Conservation (phyloP, 805 yeast genomes). For the Hanseniaspora jakobsenii region DNA sequence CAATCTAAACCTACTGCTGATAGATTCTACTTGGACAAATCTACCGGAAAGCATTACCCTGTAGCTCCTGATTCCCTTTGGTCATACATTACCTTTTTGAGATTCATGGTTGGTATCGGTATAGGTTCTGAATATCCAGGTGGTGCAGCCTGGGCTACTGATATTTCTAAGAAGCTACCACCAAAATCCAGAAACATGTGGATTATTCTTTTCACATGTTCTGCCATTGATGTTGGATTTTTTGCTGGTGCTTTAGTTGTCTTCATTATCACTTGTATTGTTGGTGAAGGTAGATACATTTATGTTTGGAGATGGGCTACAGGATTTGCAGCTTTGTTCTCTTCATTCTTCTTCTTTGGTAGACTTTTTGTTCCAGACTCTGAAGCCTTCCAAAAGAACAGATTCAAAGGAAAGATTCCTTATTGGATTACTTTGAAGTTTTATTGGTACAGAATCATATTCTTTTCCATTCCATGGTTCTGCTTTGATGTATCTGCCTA, state of each 20-base stretch:
- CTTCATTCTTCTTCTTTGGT: constrained; percentile 61
- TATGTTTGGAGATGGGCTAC: constrained; percentile 87
- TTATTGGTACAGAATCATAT: constrained; percentile 67
- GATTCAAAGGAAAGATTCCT: constrained; percentile 55
- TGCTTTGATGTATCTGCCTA: constrained; percentile 79
- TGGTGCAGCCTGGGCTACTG: constrained; percentile 75
- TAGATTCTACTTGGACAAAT: constrained; percentile 12
- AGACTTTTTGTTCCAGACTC: constrained; percentile 68
- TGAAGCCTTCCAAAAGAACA: constrained; percentile 54
- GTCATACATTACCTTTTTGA: constrained; percentile 68
- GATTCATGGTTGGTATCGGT: constrained; percentile 81
- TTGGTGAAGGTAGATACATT: constrained; percentile 52
- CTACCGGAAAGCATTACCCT: constrained; percentile 35
- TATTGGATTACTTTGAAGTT: constrained; percentile 57
- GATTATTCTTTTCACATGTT: constrained; percentile 79
- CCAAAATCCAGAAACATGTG: constrained; percentile 80
- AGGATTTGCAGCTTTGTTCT: constrained; percentile 85
- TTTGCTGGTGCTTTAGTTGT: constrained; percentile 78
- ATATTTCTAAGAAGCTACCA: constrained; percentile 83
- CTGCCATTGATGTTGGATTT: constrained; percentile 78
- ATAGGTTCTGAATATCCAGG: constrained; percentile 94
- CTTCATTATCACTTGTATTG: constrained; percentile 74
- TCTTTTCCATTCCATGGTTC: constrained; percentile 78
- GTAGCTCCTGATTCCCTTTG: constrained; percentile 48
- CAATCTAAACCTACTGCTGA: constrained; percentile 7